Evolutionary conservation across 805 yeast genomes (phyloP), one percentile per base, ranked within the genome.

Genomic region (Yarrowia sp.): DNA sequence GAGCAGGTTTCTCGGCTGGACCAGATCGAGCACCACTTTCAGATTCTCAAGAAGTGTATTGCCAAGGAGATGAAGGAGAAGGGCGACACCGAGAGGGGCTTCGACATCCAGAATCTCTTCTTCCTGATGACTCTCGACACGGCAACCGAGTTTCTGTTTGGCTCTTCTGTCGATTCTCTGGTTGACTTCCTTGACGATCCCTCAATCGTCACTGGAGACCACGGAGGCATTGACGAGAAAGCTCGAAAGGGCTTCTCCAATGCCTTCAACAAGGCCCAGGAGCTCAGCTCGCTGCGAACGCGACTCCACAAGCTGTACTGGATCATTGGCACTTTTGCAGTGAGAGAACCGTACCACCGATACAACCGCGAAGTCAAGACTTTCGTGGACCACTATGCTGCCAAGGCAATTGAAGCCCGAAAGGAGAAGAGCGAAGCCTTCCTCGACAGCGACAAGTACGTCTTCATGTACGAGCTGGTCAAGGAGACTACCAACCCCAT

Each of bases 401-500:
- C 72, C 25, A 66, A 66, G 55, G 81, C 79, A 4, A 69, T 80
- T 49, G 65, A 65, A 27, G 38, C 44, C 4, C 19, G 32, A n/a
- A 47, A 63, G 3, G 44, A 42, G 14, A 41, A 63, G 27, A 35
- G 41, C 70, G 31, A 66, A 67, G 65, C 63, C 56, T 25, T 46
- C 12, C 33, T 46, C 25, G 19, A 47, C 18, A 61, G 72, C 38
- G 79, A 72, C 33, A 73, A 78, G 14, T 81, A 78, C 64, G 74
- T 78, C 9, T 80, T 81, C 69, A 75, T 81, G 63, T 73, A 75
- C 47, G 84, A 80, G 67, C 74, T 81, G 65, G 80, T 74, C 53
- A 78, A 78, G 68, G 78, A 79, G 67, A 80, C 83, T 7, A 73
- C 77, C 58, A 78, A 81, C 65, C 80, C 81, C n/a, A 70, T 64